Evolutionary conservation across 169 alveolate genomes (phyloP).

Genomic region (Cryptosporidium ubiquitum): DNA sequence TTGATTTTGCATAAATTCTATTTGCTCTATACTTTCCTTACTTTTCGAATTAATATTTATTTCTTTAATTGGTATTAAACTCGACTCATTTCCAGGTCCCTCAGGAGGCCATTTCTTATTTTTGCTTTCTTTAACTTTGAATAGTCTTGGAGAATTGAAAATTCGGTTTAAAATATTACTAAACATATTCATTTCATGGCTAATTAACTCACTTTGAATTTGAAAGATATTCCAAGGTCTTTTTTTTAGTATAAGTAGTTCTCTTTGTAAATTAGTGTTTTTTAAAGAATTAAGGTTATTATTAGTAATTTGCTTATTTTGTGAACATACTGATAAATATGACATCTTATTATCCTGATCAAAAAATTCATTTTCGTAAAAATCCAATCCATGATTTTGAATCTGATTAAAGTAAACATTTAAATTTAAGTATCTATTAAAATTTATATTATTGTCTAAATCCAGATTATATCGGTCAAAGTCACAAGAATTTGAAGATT

Average conservation of each 20-base stretch:
- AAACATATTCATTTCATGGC: background rate
- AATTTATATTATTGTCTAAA: background rate
- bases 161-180: background rate
- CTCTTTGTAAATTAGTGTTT: background rate
- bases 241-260: background rate
- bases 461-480: background rate
- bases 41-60: background rate
- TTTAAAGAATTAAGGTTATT: background rate
- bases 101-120: conserved; percentile 64
- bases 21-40: background rate
- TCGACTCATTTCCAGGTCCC: conserved; percentile 62
- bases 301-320: background rate
- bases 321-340: background rate
- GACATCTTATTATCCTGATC: background rate
- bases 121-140: conserved; percentile 19
- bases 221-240: conserved; percentile 43
- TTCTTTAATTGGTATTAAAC: conserved; percentile 5
- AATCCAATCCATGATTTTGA: background rate
- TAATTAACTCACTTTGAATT: conserved; percentile 7
- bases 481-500: background rate
- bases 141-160: conserved; percentile 20
- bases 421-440: background rate
- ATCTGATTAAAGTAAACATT: background rate
- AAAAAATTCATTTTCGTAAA: background rate
- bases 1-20: background rate